Percentiles rank a stretch among this genome's conserved stretches.
These are phyloP conservation scores for Geoglossum cookeanum DNA, from an alignment of 2,329 filamentous ascomycete genomes.

Conservation along the genomic window DNA sequence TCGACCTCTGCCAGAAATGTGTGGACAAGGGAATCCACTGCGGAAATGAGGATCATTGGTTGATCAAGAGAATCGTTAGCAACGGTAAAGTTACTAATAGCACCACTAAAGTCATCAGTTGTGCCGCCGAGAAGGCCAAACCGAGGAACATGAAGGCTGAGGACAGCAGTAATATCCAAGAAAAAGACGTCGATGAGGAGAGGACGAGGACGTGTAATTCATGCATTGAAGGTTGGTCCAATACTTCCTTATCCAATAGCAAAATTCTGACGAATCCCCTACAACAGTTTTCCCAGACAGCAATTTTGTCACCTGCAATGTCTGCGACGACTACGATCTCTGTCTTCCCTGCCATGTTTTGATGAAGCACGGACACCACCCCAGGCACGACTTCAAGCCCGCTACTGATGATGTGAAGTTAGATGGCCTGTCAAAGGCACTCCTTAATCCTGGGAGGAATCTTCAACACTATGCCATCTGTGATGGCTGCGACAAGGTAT, in stretches of 20 bases:
- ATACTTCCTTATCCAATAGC: neutral
- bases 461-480: constrained; percentile 74
- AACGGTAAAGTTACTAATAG: constrained; percentile 67
- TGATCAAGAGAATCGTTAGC: constrained; percentile 75
- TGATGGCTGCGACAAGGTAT: constrained; percentile 69
- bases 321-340: constrained; percentile 81
- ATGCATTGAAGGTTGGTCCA: constrained; percentile 39
- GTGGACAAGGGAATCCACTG: constrained; percentile 60
- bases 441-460: constrained; percentile 64
- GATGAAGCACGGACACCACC: constrained; percentile 76
- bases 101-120: constrained; percentile 65
- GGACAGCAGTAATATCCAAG: neutral
- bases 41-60: constrained; percentile 64
- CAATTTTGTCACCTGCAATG: constrained; percentile 67
- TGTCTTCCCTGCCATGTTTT: constrained; percentile 64
- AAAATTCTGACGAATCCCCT: neutral
- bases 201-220: constrained; percentile 37
- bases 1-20: constrained; percentile 73
- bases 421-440: constrained; percentile 39
- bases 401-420: constrained; percentile 45
- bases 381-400: constrained; percentile 60
- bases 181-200: neutral
- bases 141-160: constrained; percentile 30
- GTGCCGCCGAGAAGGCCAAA: constrained; percentile 62
- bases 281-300: constrained; percentile 32